Base-by-base conservation (phyloP, 2,329 filamentous ascomycete genomes). In the Whalleya microplaca region DNA sequence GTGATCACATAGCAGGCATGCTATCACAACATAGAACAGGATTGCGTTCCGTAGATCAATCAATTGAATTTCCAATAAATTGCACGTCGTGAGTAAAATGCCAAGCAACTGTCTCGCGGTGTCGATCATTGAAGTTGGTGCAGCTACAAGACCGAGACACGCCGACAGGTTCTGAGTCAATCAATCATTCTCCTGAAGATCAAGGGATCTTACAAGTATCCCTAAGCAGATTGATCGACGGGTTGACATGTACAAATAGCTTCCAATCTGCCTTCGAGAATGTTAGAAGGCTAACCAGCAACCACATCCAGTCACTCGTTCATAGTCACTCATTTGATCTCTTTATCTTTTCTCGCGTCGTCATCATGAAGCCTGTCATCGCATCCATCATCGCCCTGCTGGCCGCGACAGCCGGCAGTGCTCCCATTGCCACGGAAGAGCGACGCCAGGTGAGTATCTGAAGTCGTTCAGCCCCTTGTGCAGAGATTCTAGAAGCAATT, bases 91-190 rank as follows among this genome's bases (percentile, higher is more conserved):
- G 32, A 53, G 18, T 43, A 43, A 42, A 40, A 37, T 20, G 44
- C n/a, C 16, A n/a, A 27, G 19, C 19, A 19, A 21, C 20, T 41
- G 19, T 55, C 56, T 48, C 56, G 52, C 42, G 16, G 40, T 50
- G 55, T 21, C 51, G 52, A 57, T 54, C 57, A 46, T 40, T 20
- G 10, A 19, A 49, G 12, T 18, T 4, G 9, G 12, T 19, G 45
- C 52, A 12, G 27, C 7, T 42, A 14, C 21, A 14, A 4, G 12
- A 27, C 47, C 54, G 48, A 63, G 60, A 63, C 60, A 62, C 18
- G 41, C 12, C 18, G 91, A 85, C 0, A 85, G 83, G 50, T 83
- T 84, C 46, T 83, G 82, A 2, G 87, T 91, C 43, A 91, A 71
- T 0, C 88, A 89, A 16, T 92, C 80, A 87, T 88, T 70, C 90